Evolutionary conservation across 1,284 basidiomycete species (phyloP).

Genomic region (Laetiporus sulphureus): DNA sequence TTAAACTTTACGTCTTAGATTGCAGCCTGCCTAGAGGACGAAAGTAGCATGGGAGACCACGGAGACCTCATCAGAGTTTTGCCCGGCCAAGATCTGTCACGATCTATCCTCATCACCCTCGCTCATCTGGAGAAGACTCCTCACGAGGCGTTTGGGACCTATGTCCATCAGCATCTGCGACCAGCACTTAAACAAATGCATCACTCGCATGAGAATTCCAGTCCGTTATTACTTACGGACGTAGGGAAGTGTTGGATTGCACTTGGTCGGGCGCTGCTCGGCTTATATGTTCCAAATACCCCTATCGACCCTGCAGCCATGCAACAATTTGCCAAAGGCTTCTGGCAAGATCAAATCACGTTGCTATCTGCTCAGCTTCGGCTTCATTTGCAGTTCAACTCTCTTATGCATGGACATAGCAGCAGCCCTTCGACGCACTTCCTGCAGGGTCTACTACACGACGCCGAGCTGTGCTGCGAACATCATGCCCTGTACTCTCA

Average conservation of each 20-base stretch:
- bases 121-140: neutral
- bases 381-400: constrained; percentile 56
- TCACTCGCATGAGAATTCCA: neutral
- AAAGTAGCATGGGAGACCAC: no score
- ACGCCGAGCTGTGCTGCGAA: constrained; percentile 16
- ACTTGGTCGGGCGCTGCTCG: constrained; percentile 52
- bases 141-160: neutral
- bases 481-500: no score
- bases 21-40: no score
- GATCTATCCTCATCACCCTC: neutral
- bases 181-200: constrained; percentile 5
- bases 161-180: constrained; percentile 11
- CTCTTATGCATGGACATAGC: constrained; percentile 52
- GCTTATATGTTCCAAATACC: constrained; percentile 80
- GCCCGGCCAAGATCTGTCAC: neutral
- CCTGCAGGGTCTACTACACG: constrained; percentile 35
- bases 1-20: no score
- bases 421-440: constrained; percentile 43
- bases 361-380: constrained; percentile 47
- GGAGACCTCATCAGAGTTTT: no score
- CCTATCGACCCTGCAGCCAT: constrained; percentile 86
- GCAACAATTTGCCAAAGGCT: constrained; percentile 45
- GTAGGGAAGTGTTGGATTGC: constrained; percentile 64
- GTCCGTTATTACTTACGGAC: neutral
- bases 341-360: constrained; percentile 41